phyloP scores from a whole-genome alignment of 805 yeast genomes.

The Clavispora carvajalis region DNA sequence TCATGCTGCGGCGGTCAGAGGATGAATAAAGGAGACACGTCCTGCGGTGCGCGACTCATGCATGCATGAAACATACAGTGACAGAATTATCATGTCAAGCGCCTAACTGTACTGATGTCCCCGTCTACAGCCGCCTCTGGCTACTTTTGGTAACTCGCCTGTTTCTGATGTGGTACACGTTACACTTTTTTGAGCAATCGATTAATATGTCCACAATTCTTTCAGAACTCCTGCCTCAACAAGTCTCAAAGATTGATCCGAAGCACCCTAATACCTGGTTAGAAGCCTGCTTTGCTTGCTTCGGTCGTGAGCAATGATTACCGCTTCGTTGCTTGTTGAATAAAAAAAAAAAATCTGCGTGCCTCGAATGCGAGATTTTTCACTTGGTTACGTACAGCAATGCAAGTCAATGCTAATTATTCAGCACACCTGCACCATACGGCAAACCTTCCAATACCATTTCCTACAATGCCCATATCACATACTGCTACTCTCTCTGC shows the following conservation, averaged over 20 bases:
- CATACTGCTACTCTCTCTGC: too few relatives aligned
- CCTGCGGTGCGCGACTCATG: background rate
- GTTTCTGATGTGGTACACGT: too few relatives aligned
- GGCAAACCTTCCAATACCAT: background rate
- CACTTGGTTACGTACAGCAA: background rate
- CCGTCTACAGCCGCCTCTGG: background rate
- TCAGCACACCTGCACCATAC: background rate
- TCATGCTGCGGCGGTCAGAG: background rate
- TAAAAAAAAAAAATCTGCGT: background rate
- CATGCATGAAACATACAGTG: conserved; percentile 1
- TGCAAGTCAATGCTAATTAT: background rate
- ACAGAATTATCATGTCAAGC: background rate
- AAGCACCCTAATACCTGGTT: too few relatives aligned
- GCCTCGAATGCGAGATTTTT: background rate
- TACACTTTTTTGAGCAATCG: too few relatives aligned
- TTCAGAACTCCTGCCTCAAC: too few relatives aligned
- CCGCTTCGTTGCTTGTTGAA: background rate
- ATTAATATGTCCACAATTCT: too few relatives aligned
- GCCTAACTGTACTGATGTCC: background rate
- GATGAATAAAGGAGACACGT: background rate
- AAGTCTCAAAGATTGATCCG: too few relatives aligned
- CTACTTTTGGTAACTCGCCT: too few relatives aligned
- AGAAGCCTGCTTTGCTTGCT: background rate
- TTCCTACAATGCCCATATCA: background rate
- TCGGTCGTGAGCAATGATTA: background rate